Percentiles rank a stretch among this genome's conserved stretches.
phyloP scores from a whole-genome alignment of 768 basidiomycete genomes.

The Neoboletus magnificus region DNA sequence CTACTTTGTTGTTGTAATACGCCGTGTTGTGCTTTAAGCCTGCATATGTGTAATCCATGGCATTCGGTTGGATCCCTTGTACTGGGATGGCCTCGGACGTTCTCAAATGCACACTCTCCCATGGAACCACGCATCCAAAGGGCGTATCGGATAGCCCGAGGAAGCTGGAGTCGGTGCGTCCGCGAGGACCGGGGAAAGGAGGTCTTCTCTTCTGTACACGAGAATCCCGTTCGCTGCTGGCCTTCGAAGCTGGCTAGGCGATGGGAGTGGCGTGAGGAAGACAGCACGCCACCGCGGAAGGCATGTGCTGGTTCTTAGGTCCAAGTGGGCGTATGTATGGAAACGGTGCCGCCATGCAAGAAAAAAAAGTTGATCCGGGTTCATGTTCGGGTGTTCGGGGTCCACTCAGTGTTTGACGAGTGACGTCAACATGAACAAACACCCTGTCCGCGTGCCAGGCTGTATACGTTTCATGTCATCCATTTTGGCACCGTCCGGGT shows the following conservation, averaged over 20 bases:
- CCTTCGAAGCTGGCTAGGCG: background rate
- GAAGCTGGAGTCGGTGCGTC: background rate
- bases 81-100: background rate
- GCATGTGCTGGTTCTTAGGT: background rate
- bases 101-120: no score
- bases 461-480: background rate
- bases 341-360: background rate
- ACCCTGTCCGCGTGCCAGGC: background rate
- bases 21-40: background rate
- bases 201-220: background rate
- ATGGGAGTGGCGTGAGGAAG: background rate
- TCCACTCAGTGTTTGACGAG: background rate
- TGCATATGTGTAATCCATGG: constrained; percentile 6
- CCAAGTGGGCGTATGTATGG: background rate
- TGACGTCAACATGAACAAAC: constrained; percentile 2
- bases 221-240: constrained; percentile 5
- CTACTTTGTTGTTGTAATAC: constrained; percentile 15
- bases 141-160: no score
- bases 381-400: background rate
- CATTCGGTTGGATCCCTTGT: background rate
- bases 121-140: no score
- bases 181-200: background rate
- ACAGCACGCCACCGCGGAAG: background rate
- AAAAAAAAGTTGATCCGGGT: background rate
- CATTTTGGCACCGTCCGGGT: background rate